Percentiles rank a stretch among this genome's conserved stretches.
These are phyloP conservation scores for Orbilia brochopaga DNA, from an alignment of 2,329 filamentous ascomycete genomes.

Conservation along the genomic window DNA sequence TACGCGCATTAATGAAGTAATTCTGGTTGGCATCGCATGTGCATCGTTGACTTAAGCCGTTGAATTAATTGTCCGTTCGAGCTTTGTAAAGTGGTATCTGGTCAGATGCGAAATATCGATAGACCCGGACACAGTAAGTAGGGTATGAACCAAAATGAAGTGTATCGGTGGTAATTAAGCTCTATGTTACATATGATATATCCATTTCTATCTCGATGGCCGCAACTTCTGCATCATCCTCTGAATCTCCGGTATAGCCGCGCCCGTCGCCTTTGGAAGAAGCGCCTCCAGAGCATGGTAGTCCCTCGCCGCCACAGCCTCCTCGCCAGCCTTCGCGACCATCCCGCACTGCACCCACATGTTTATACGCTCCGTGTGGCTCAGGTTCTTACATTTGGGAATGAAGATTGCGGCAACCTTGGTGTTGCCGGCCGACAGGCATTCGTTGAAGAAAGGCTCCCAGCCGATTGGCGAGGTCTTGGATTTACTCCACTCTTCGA, in stretches of 20 bases:
- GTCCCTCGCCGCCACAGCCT: slow-evolving; percentile 83
- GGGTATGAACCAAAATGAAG: not conserved
- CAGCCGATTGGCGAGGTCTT: slow-evolving; percentile 93
- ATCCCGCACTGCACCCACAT: slow-evolving; percentile 98
- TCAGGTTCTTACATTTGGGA: slow-evolving; percentile 78
- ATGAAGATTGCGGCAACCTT: slow-evolving; percentile 83
- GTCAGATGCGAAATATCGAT: slow-evolving; percentile 11
- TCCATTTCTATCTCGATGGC: slow-evolving; percentile 59
- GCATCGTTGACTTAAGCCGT: too few species aligned
- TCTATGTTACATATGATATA: too few species aligned
- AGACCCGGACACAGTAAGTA: not conserved
- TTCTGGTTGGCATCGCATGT: slow-evolving; percentile 7
- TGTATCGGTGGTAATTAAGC: too few species aligned
- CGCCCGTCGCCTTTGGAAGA: slow-evolving; percentile 73
- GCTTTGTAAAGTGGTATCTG: slow-evolving; percentile 30
- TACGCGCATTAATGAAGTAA: slow-evolving; percentile 29
- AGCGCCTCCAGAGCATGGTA: slow-evolving; percentile 74
- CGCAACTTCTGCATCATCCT: slow-evolving; percentile 68
- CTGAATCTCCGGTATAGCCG: slow-evolving; percentile 79
- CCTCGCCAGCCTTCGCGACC: slow-evolving; percentile 85
- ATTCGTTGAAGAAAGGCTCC: slow-evolving; percentile 95
- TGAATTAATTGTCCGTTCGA: slow-evolving; percentile 9
- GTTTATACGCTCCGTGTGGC: slow-evolving; percentile 72
- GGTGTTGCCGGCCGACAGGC: slow-evolving; percentile 85
- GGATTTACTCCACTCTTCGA: slow-evolving; percentile 78